These are phyloP conservation scores for Fusarium pseudograminearum DNA, from an alignment of 2,329 filamentous ascomycete genomes.

Conservation along the genomic window DNA sequence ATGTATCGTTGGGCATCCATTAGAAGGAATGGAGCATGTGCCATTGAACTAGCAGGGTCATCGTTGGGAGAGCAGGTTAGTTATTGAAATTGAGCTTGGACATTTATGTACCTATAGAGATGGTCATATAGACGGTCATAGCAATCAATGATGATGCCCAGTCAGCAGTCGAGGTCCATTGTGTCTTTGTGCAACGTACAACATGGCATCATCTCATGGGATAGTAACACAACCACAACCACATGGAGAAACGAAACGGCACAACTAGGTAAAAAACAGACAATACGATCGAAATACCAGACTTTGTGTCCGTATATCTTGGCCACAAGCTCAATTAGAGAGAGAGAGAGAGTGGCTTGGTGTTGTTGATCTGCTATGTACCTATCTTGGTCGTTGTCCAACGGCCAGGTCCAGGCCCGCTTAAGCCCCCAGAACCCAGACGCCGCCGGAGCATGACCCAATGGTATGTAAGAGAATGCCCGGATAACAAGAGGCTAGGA, in stretches of 20 bases:
- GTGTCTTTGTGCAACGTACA: neutral
- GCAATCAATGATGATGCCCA: neutral
- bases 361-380: neutral
- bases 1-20: neutral
- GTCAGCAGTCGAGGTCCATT: neutral
- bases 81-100: neutral
- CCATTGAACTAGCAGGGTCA: neutral
- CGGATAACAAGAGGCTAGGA: neutral
- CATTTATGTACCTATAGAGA: neutral
- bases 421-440: neutral
- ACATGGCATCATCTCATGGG: neutral
- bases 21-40: neutral
- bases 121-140: neutral
- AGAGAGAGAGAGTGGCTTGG: neutral
- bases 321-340: neutral
- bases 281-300: neutral
- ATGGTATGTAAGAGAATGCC: neutral
- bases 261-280: neutral
- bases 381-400: neutral
- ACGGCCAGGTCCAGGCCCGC: neutral
- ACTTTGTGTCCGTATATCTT: neutral
- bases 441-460: neutral
- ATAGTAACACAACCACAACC: neutral
- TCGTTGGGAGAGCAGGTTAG: neutral
- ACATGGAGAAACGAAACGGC: neutral